Base-by-base conservation (phyloP, 176 grass and related monocot species). In the Triticum monococcum region DNA sequence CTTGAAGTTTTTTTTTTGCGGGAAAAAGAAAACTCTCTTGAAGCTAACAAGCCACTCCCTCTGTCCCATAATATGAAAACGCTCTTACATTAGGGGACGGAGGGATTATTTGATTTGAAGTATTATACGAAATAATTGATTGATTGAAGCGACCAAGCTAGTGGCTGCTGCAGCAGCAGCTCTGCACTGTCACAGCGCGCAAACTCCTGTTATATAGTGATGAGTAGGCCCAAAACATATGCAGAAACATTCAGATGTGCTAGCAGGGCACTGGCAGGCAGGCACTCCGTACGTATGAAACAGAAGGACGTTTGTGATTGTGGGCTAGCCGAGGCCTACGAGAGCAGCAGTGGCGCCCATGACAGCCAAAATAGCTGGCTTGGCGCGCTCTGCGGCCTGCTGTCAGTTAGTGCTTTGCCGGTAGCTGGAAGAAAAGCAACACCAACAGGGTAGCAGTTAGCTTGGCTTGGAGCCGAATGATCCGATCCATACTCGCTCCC, bases 1-100 rank as follows among this genome's bases (percentile, higher is more conserved):
- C 60, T 85, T 80, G 33, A 81, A 81, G 88, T n/a, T n/a, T n/a
- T n/a, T n/a, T n/a, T n/a, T n/a, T n/a, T n/a, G n/a, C n/a, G n/a
- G n/a, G n/a, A n/a, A n/a, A n/a, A n/a, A n/a, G n/a, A n/a, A 80
- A 80, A 48, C 46, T 81, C 46, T 81, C 60, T 85, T 80, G 33
- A 81, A 81, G 88, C 2, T 2, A 43, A 43, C 9, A 43, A 10
- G 40, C 2, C 11, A 46, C 12, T 46, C 11, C 12, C 12, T 46
- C 3, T 0, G 12, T 4, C 2, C 0, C 10, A 43, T 3, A 43
- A 43, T 11, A 43, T 43, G n/a, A n/a, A n/a, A n/a, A n/a, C n/a
- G n/a, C n/a, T n/a, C n/a, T n/a, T n/a, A n/a, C n/a, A n/a, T n/a
- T n/a, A n/a, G n/a, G n/a, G n/a, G n/a, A n/a, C n/a, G n/a, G 46